Evolutionary conservation across 2,329 filamentous ascomycete species (phyloP), one percentile per base, ranked within the genome.

Genomic region (Sphaerostilbella broomeana): DNA sequence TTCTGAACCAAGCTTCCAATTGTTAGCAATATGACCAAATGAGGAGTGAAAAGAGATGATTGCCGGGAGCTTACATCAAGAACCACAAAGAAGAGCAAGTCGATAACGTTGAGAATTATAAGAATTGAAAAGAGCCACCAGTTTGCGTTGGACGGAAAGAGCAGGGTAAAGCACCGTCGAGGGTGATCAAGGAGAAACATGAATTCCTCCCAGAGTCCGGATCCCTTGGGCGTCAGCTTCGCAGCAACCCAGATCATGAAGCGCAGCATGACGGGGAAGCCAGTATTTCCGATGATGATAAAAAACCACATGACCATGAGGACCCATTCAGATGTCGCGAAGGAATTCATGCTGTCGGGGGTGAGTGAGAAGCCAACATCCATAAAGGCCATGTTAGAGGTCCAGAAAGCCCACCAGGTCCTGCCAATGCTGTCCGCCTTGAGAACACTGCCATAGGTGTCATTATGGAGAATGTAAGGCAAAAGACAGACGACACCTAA

Each of bases 71-170:
- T 69, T 61, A 88, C 79, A 69, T 98, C 92, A 12, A 98, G 77
- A 44, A 97, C 77, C 45, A 95, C 81, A 60, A 95, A 98, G 55
- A 97, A 85, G 31, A 97, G 71, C 47, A 97, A 55, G 62, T 98
- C 92, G 21, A 94, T 65, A 8, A 74, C 79, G 56, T 98, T 98
- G 44, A 98, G 70, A 2, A 81, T 58, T 4, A 94, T 69, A 6
- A 98, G 69, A 20, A 95, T 84, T 62, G 79, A 84, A 56, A 97
- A 94, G 0, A 98, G 70, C 87, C 88, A 95, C 92, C 92, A 97
- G 2, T 86, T 97, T 2, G 90, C 87, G 38, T 79, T 80, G 0
- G 84, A 81, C 0, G 92, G 92, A 51, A 98, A 98, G 0, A 98
- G 69, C 11, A 98, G 69, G 0, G 92, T 98, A 56, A 98, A 98